phyloP scores from a whole-genome alignment of 805 yeast species.

The Ogataea kodamae region DNA sequence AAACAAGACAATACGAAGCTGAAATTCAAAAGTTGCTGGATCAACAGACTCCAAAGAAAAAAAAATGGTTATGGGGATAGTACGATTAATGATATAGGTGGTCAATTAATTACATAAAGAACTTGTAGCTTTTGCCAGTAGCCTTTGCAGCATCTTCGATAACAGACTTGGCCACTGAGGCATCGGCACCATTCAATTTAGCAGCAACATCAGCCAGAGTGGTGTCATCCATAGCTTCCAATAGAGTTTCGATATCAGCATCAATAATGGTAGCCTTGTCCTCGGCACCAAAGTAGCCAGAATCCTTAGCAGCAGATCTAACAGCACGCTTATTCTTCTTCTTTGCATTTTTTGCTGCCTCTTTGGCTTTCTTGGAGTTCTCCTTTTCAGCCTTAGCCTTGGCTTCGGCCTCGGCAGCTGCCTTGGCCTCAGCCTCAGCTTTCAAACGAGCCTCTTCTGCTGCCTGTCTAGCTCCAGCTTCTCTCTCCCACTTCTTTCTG shows the following conservation, averaged over 20 bases:
- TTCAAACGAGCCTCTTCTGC: slow-evolving; percentile 87
- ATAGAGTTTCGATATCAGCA: slow-evolving; percentile 72
- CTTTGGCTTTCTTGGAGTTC: slow-evolving; percentile 77
- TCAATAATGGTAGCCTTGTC: slow-evolving; percentile 64
- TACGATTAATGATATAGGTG: slow-evolving; percentile 3
- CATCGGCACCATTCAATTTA: slow-evolving; percentile 56
- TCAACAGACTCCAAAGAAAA: slow-evolving; percentile 18
- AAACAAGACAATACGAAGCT: slow-evolving; percentile 24
- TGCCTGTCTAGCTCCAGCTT: slow-evolving; percentile 95
- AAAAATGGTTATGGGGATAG: slow-evolving; percentile 19
- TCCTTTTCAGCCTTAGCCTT: slow-evolving; percentile 59
- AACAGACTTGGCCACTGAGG: slow-evolving; percentile 55
- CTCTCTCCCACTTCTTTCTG: slow-evolving; percentile 94
- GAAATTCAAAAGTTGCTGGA: slow-evolving; percentile 28
- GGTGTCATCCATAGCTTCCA: slow-evolving; percentile 77
- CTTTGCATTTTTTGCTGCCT: slow-evolving; percentile 94
- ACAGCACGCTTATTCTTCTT: slow-evolving; percentile 68
- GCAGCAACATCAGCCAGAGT: slow-evolving; percentile 73
- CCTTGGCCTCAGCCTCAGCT: slow-evolving; percentile 84
- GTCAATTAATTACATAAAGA: slow-evolving; percentile 12
- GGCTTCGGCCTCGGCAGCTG: slow-evolving; percentile 72
- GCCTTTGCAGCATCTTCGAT: slow-evolving; percentile 53
- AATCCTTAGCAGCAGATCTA: slow-evolving; percentile 80
- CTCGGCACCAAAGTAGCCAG: slow-evolving; percentile 79
- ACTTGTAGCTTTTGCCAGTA: slow-evolving; percentile 33